Base-by-base conservation (phyloP, 2,329 filamentous ascomycete species). In the Thermoascus crustaceus region DNA sequence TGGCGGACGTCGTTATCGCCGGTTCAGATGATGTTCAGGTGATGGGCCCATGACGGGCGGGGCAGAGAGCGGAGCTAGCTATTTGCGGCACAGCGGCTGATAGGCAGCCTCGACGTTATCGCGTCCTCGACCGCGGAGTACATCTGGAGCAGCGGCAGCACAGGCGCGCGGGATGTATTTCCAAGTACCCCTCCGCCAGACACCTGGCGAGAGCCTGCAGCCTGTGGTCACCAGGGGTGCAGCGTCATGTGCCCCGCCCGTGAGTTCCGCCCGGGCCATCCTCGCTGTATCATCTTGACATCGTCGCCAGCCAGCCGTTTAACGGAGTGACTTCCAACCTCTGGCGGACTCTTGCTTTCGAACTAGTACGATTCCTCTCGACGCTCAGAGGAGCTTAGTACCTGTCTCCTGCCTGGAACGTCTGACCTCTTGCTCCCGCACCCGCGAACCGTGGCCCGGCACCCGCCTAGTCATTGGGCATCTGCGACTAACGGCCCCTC, bases 161-260 rank as follows among this genome's bases (percentile, higher is more conserved):
- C n/a, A n/a, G n/a, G n/a, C n/a, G n/a, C n/a, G n/a, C n/a, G n/a
- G n/a, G n/a, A n/a, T n/a, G n/a, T n/a, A n/a, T n/a, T n/a, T 26
- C 24, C 6, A 29, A 16, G 26, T 29, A 29, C 13, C 13, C 18
- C 26, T 16, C 26, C 14, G n/a, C 13, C 13, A 16, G 18, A 29
- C 10, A n/a, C n/a, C n/a, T n/a, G n/a, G n/a, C n/a, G n/a, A n/a
- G n/a, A n/a, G n/a, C n/a, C n/a, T n/a, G n/a, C n/a, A n/a, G n/a
- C n/a, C n/a, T n/a, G n/a, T n/a, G n/a, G n/a, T n/a, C n/a, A n/a
- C n/a, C 7, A 9, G 13, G 13, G 26, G n/a, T 29, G 13, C n/a
- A 16, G 8, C 30, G 35, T 41, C 39, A 41, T 41, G 39, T 37
- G 39, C 39, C 39, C 35, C 36, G 32, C 35, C 21, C 24, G 18